phyloP scores from a whole-genome alignment of 768 basidiomycete genomes.

The Clitopilus hobsonii region DNA sequence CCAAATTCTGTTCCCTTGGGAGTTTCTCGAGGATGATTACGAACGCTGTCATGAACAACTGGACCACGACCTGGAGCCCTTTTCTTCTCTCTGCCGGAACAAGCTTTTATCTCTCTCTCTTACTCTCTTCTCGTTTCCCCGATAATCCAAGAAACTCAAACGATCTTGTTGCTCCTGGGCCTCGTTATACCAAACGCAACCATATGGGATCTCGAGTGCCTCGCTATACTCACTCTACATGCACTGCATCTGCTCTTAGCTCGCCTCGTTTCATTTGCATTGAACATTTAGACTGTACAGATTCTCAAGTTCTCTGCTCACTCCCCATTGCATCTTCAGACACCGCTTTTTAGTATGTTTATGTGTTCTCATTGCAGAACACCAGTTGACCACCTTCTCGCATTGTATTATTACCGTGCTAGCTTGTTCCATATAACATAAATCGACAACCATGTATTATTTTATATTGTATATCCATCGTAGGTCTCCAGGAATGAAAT shows the following conservation, averaged over 20 bases:
- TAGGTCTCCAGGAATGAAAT: not conserved
- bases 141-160: not conserved
- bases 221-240: not conserved
- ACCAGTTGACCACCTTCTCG: slow-evolving; percentile 2
- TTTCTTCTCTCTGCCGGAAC: not conserved
- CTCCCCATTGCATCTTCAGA: not conserved
- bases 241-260: not conserved
- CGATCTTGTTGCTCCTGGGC: not conserved
- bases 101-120: not conserved
- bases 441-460: not conserved
- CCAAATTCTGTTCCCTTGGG: not conserved
- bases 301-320: not conserved
- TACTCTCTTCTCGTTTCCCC: not conserved
- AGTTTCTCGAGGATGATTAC: not conserved
- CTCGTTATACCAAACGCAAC: not conserved
- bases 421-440: slow-evolving; percentile 1
- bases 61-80: not conserved
- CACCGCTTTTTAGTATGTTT: slow-evolving; percentile 10
- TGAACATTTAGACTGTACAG: not conserved
- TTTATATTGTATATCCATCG: not conserved
- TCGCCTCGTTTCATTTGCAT: not conserved
- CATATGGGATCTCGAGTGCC: not conserved
- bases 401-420: not conserved
- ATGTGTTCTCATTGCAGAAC: slow-evolving; percentile 9
- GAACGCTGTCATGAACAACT: not conserved